These are phyloP conservation scores for Aspergillus olivimuriae DNA, from an alignment of 495 filamentous ascomycete genomes.

Conservation along the genomic window DNA sequence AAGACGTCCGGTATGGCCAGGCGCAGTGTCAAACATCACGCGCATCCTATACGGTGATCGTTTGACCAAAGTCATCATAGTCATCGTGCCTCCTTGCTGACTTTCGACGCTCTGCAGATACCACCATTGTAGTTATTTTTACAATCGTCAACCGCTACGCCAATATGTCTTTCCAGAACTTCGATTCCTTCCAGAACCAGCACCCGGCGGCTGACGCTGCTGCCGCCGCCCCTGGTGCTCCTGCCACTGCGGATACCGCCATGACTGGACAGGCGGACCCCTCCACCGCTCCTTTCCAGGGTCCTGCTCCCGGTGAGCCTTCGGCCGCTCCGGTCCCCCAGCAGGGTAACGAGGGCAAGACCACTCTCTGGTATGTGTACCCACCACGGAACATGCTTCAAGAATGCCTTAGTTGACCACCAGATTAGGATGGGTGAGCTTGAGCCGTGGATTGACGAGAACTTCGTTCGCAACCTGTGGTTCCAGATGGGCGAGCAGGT, in stretches of 20 bases:
- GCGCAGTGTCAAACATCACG: background rate
- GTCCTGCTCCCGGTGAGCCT: constrained; percentile 45
- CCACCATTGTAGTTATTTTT: constrained; percentile 14
- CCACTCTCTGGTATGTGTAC: constrained; percentile 66
- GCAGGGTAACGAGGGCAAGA: constrained; percentile 63
- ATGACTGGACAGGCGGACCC: constrained; percentile 51
- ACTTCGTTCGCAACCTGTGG: constrained; percentile 93
- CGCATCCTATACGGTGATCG: too few species aligned
- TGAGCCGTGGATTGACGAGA: constrained; percentile 99
- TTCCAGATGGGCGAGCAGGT: constrained; percentile 85
- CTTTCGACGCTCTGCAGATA: constrained; percentile 6
- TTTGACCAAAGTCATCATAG: too few species aligned
- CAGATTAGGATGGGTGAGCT: constrained; percentile 90
- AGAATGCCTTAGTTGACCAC: too few species aligned
- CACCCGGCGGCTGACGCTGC: constrained; percentile 46
- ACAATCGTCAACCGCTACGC: constrained; percentile 22
- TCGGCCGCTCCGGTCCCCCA: constrained; percentile 46
- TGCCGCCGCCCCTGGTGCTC: constrained; percentile 47
- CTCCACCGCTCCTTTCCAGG: constrained; percentile 48
- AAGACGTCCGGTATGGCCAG: background rate
- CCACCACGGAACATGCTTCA: too few species aligned
- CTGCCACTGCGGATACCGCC: constrained; percentile 44
- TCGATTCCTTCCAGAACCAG: constrained; percentile 50
- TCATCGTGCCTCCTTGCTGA: background rate
- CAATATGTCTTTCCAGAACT: constrained; percentile 55